Evolutionary conservation across 2,329 filamentous ascomycete species (phyloP).

Genomic region (Aspergillus persii): DNA sequence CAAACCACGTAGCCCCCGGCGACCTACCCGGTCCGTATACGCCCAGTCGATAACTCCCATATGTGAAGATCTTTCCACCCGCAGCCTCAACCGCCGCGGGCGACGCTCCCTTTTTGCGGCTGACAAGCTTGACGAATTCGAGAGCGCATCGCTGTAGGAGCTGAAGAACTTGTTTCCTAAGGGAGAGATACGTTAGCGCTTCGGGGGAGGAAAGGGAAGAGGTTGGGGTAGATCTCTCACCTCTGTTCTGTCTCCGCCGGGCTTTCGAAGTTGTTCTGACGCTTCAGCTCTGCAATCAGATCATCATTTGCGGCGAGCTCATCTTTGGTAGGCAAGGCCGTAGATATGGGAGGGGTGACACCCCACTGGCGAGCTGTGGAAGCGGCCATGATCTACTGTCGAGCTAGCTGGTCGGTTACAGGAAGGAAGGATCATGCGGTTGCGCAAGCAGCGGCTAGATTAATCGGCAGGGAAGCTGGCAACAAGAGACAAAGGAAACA

Average conservation of each 20-base stretch:
- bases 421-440: slow-evolving; percentile 14
- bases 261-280: slow-evolving; percentile 88
- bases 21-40: slow-evolving; percentile 75
- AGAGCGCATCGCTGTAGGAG: slow-evolving; percentile 77
- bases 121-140: slow-evolving; percentile 83
- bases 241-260: slow-evolving; percentile 79
- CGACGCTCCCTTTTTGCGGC: slow-evolving; percentile 69
- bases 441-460: slow-evolving; percentile 10
- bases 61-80: slow-evolving; percentile 91
- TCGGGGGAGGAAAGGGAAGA: neutral
- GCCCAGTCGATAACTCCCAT: slow-evolving; percentile 90
- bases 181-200: slow-evolving; percentile 9
- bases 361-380: slow-evolving; percentile 57
- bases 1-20: neutral
- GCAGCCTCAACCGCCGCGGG: slow-evolving; percentile 76
- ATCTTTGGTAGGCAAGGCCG: slow-evolving; percentile 68
- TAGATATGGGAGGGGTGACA: slow-evolving; percentile 81
- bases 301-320: slow-evolving; percentile 76
- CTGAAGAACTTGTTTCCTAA: slow-evolving; percentile 68
- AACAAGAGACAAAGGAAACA: neutral
- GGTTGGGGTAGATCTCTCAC: slow-evolving; percentile 44
- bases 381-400: slow-evolving; percentile 33
- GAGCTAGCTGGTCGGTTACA: slow-evolving; percentile 1
- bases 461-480: slow-evolving; percentile 2
- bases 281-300: slow-evolving; percentile 79